A percentile compares a stretch with the other conserved stretches of the same genome.
Evolutionary conservation across 1,139 yeast genomes (phyloP).

Genomic region (Dujonia santamariae): DNA sequence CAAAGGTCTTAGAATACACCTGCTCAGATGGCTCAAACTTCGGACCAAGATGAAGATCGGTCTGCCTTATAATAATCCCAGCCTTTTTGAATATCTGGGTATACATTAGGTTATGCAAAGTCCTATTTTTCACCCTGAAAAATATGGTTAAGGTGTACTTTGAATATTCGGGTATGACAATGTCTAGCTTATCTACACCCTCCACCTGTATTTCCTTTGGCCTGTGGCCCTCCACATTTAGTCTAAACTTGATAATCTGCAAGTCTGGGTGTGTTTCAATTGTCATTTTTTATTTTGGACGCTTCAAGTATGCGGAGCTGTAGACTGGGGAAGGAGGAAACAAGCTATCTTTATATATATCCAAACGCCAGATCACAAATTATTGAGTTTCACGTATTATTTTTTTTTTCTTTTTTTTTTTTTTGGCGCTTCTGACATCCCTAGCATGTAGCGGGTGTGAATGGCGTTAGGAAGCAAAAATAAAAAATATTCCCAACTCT

Average conservation of each 20-base stretch:
- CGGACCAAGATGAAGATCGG: conserved; percentile 30
- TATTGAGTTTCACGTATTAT: too few relatives aligned
- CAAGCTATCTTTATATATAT: too few relatives aligned
- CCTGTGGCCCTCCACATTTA: conserved; percentile 30
- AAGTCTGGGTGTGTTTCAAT: conserved; percentile 30
- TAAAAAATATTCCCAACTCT: too few relatives aligned
- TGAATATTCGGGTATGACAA: conserved; percentile 39
- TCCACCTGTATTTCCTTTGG: conserved; percentile 25
- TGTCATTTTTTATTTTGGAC: too few relatives aligned
- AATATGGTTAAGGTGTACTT: conserved; percentile 32
- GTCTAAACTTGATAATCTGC: conserved; percentile 30
- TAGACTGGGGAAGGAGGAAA: too few relatives aligned
- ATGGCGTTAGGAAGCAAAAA: too few relatives aligned
- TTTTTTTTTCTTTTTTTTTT: too few relatives aligned
- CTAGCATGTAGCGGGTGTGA: too few relatives aligned
- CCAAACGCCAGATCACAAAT: too few relatives aligned
- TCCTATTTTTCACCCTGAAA: conserved; percentile 30
- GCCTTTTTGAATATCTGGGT: conserved; percentile 40
- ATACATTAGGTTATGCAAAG: conserved; percentile 32
- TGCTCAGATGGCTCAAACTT: conserved; percentile 25
- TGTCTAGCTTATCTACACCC: conserved; percentile 27
- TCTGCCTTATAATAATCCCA: conserved; percentile 33
- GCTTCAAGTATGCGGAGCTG: too few relatives aligned
- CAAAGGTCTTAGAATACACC: conserved; percentile 25
- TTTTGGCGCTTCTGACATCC: too few relatives aligned